phyloP scores from a whole-genome alignment of 2,329 filamentous ascomycete species.

The Colletotrichum sp. region DNA sequence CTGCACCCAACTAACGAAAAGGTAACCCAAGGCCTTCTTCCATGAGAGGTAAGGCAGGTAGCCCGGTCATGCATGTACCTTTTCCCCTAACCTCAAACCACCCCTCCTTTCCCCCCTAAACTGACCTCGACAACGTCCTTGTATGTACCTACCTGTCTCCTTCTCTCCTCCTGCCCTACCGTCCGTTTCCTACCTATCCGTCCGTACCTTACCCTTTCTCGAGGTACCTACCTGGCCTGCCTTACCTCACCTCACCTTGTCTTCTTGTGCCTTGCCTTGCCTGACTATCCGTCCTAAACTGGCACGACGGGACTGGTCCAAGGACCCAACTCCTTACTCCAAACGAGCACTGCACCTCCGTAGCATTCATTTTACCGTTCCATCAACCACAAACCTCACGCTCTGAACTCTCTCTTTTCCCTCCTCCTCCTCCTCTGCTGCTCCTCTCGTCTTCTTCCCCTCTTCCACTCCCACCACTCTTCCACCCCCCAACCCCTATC shows the following conservation, averaged over 20 bases:
- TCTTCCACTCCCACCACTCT: not conserved
- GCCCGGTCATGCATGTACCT: not conserved
- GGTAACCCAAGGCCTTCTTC: not conserved
- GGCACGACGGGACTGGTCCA: not conserved
- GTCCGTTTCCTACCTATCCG: not conserved
- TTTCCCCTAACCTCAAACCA: not conserved
- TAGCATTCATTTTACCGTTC: not conserved
- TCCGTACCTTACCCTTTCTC: not conserved
- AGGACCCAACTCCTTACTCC: not conserved
- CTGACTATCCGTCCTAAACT: not conserved
- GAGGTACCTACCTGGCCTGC: not conserved
- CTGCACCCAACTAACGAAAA: not conserved
- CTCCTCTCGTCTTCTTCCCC: not conserved
- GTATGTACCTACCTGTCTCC: not conserved
- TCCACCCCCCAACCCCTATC: constrained; percentile 13
- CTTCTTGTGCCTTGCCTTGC: not conserved
- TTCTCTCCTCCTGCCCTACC: not conserved
- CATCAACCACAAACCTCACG: constrained; percentile 1
- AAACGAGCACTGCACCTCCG: not conserved
- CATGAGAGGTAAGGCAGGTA: not conserved
- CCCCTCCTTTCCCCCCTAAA: not conserved
- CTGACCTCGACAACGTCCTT: not conserved
- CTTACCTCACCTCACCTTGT: not conserved
- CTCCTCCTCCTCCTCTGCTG: not conserved
- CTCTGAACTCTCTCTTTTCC: not conserved